A percentile compares a stretch with the other conserved stretches of the same genome.
Conservation (phyloP, 2,329 filamentous ascomycete genomes). For the Purpureocillium lavendulum region DNA sequence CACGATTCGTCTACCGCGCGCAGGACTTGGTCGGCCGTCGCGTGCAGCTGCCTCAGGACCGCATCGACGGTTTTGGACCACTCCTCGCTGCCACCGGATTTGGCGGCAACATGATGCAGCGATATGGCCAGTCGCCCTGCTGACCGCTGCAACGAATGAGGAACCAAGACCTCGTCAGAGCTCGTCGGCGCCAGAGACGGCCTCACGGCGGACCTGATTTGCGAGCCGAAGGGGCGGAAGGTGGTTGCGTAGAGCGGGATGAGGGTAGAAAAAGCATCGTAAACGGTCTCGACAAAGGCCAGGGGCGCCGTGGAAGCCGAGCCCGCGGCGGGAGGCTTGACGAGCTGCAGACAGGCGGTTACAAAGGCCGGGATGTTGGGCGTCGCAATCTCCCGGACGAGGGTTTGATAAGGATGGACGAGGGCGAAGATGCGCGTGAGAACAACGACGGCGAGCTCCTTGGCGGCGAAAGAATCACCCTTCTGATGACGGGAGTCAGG, state of each 20-base stretch:
- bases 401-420: slow-evolving; percentile 72
- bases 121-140: slow-evolving; percentile 59
- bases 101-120: slow-evolving; percentile 74
- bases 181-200: slow-evolving; percentile 57
- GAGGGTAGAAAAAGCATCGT: slow-evolving; percentile 63
- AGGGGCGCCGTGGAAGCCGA: slow-evolving; percentile 23
- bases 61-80: slow-evolving; percentile 62
- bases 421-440: slow-evolving; percentile 78
- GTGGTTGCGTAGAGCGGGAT: slow-evolving; percentile 77
- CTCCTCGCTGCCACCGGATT: slow-evolving; percentile 67
- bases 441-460: slow-evolving; percentile 68
- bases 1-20: slow-evolving; percentile 74
- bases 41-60: slow-evolving; percentile 57
- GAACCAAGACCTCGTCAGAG: slow-evolving; percentile 37
- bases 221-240: slow-evolving; percentile 65
- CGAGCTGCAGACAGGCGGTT: slow-evolving; percentile 61
- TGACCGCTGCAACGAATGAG: slow-evolving; percentile 43
- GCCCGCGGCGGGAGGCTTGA: slow-evolving; percentile 33
- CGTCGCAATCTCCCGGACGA: slow-evolving; percentile 81
- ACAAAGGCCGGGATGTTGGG: slow-evolving; percentile 71
- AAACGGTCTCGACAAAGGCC: slow-evolving; percentile 55
- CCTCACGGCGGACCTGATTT: slow-evolving; percentile 54
- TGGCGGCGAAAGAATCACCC: slow-evolving; percentile 65
- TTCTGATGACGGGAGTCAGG: slow-evolving; percentile 42
- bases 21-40: slow-evolving; percentile 67